A percentile compares a stretch with the other conserved stretches of the same genome.
These are phyloP conservation scores for Fragilariopsis cylindrus DNA, from an alignment of 108 stramenopile species.

Conservation along the genomic window DNA sequence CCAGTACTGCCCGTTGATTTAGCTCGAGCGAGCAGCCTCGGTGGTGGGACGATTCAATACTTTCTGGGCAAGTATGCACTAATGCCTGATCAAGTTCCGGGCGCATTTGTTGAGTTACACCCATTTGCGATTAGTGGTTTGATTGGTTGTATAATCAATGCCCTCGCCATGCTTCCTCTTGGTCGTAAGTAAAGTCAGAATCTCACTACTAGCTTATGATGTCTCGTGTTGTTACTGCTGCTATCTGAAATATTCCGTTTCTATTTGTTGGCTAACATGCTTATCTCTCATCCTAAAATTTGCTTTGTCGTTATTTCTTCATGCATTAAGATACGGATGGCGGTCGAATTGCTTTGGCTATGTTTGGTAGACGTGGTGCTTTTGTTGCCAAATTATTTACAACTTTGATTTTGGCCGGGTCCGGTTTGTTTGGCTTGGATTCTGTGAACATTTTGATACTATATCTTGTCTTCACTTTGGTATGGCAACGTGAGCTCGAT, in stretches of 20 bases:
- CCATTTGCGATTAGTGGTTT: conserved; percentile 81
- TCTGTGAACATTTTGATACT: conserved; percentile 47
- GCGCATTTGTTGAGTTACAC: conserved; percentile 61
- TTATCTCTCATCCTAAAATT: conserved; percentile 27
- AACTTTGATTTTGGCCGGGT: conserved; percentile 41
- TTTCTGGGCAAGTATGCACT: conserved; percentile 30
- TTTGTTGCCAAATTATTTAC: conserved; percentile 53
- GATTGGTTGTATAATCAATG: conserved; percentile 65
- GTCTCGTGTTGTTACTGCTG: conserved; percentile 54
- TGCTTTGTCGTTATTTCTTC: conserved; percentile 23
- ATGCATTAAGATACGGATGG: conserved; percentile 63
- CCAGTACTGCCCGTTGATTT: conserved; percentile 66
- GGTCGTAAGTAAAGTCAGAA: conserved; percentile 36
- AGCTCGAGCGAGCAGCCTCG: conserved; percentile 61
- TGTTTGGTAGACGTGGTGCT: conserved; percentile 71
- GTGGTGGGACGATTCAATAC: conserved; percentile 59
- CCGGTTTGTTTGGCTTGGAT: conserved; percentile 69
- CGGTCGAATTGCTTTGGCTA: conserved; percentile 60
- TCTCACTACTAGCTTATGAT: too few species aligned
- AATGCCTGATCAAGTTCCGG: conserved; percentile 53
- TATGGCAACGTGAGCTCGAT: conserved; percentile 74
- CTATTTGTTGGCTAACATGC: conserved; percentile 41
- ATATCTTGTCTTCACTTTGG: conserved; percentile 51
- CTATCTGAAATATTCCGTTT: conserved; percentile 50
- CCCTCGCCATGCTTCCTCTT: conserved; percentile 74